Percentiles rank a stretch among this genome's conserved stretches.
These are phyloP conservation scores for Gloeopeniophorella convolvens DNA, from an alignment of 768 basidiomycete species.

Conservation along the genomic window DNA sequence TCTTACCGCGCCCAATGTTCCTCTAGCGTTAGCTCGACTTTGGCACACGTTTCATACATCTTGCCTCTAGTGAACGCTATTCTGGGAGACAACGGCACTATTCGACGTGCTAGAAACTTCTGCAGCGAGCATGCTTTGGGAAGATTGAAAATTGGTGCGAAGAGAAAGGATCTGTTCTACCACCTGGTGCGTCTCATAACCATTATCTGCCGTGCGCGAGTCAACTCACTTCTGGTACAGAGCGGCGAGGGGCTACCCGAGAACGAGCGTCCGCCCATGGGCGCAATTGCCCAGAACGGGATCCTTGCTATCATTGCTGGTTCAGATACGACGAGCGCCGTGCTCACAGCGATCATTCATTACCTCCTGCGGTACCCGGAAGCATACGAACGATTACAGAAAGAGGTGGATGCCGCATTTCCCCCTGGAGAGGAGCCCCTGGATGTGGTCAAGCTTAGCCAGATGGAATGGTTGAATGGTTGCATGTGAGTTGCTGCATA, in stretches of 20 bases:
- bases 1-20: not conserved
- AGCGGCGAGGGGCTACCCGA: conserved; percentile 12
- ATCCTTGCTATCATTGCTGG: conserved; percentile 36
- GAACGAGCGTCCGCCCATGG: conserved; percentile 1
- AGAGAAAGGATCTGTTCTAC: conserved; percentile 33
- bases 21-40: not conserved
- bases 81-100: not conserved
- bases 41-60: conserved; percentile 3
- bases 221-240: not conserved
- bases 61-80: not conserved
- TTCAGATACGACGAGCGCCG: conserved; percentile 36
- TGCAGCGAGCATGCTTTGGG: not conserved
- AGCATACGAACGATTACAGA: conserved; percentile 9
- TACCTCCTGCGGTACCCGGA: conserved; percentile 31
- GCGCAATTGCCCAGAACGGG: conserved; percentile 30
- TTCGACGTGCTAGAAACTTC: not conserved
- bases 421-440: conserved; percentile 13
- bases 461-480: conserved; percentile 14
- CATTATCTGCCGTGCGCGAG: not conserved
- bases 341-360: conserved; percentile 30
- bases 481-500: conserved; percentile 11
- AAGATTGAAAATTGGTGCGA: conserved; percentile 3
- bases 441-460: conserved; percentile 6
- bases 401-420: conserved; percentile 13
- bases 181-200: conserved; percentile 28